These are phyloP conservation scores for Metarhizium rileyi DNA, from an alignment of 2,329 filamentous ascomycete genomes.

Conservation along the genomic window DNA sequence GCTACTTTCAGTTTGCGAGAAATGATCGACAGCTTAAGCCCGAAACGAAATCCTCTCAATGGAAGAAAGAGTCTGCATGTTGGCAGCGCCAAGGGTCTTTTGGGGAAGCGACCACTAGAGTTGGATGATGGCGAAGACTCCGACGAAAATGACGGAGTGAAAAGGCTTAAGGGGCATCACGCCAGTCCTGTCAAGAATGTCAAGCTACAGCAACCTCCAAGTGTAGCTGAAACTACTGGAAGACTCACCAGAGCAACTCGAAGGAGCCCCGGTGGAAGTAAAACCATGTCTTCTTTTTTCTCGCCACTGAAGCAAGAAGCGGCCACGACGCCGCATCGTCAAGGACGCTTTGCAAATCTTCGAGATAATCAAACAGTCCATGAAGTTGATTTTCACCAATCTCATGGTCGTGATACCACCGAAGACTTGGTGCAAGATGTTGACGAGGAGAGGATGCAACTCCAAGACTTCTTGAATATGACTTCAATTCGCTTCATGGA, in stretches of 20 bases:
- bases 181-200: constrained; percentile 70
- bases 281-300: constrained; percentile 34
- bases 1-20: constrained; percentile 59
- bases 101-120: constrained; percentile 66
- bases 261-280: constrained; percentile 31
- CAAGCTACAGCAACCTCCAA: constrained; percentile 57
- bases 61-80: constrained; percentile 69
- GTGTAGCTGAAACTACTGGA: constrained; percentile 57
- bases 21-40: constrained; percentile 69
- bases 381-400: constrained; percentile 35
- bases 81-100: constrained; percentile 60
- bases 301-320: constrained; percentile 34
- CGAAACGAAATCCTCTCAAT: constrained; percentile 57
- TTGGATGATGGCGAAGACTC: constrained; percentile 56
- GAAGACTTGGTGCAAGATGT: constrained; percentile 37
- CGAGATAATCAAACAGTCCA: constrained; percentile 36
- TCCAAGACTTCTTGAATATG: constrained; percentile 90
- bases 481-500: constrained; percentile 99
- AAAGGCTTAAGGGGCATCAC: constrained; percentile 62
- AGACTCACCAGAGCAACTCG: constrained; percentile 41
- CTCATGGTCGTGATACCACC: constrained; percentile 30
- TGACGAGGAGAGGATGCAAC: constrained; percentile 55
- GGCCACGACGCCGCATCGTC: constrained; percentile 46
- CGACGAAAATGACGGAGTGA: constrained; percentile 50
- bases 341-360: constrained; percentile 45